Evolutionary conservation across 768 basidiomycete species (phyloP), one percentile per base, ranked within the genome.

Genomic region (Trametes gibbosa): DNA sequence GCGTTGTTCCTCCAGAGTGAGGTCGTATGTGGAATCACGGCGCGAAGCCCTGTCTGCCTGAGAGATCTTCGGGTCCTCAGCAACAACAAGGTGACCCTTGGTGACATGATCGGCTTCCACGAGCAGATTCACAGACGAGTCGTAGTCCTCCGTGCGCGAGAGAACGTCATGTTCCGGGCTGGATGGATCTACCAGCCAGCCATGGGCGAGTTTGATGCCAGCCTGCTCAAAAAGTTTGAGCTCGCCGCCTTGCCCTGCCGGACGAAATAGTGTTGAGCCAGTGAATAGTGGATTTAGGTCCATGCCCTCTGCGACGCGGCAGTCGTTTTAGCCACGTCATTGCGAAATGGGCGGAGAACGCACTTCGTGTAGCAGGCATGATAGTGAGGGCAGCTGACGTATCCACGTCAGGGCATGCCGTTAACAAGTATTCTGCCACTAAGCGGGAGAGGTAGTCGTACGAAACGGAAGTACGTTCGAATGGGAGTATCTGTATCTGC

Each of bases 211-310:
- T 5, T 82, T 75, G 43, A 96, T 90, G 9, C 85, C 86, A 0
- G 85, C 89, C 43, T 90, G 85, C n/a, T 85, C 76, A 66, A 97
- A 97, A 8, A 97, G 81, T 58, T 89, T 84, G 43, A 97, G 81
- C 68, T 92, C 95, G 1, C 90, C 92, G 0, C 84, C 84, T 27
- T 79, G 78, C 0, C 81, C 82, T 0, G 73, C 73, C 1, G 91
- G 88, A 13, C 82, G 78, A 69, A 95, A 95, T 0, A 84, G 80
- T 2, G 81, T 82, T 7, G 85, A 68, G 0, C 81, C 81, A 0
- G 86, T 89, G 70, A 97, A 97, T 0, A 85, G 72, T 0, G 94
- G 92, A 65, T 97, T 94, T 45, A 97, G 77, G 68, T 95, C 89
- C 79, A 97, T 89, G 13, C 95, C 95, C 79, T 84, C 89, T 92